Evolutionary conservation across 257 asterid species (phyloP).

Genomic region (Buddleja alternifolia): DNA sequence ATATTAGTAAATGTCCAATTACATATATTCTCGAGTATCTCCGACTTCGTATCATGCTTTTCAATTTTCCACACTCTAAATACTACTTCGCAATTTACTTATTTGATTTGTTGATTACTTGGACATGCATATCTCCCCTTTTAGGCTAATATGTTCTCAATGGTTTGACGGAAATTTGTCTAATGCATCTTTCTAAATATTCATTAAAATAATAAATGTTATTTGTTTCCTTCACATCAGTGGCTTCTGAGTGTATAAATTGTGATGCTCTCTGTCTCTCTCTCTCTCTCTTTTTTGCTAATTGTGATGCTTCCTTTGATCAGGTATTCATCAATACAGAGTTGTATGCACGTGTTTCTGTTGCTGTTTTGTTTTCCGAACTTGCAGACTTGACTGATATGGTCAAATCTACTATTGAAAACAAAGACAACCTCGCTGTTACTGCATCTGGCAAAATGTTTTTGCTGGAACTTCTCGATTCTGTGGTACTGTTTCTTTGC

Average conservation of each 20-base stretch:
- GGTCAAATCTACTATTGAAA: slow-evolving; percentile 41
- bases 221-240: background rate
- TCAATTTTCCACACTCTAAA: background rate
- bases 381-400: slow-evolving; percentile 66
- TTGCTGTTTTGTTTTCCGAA: slow-evolving; percentile 79
- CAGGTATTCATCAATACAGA: slow-evolving; percentile 94
- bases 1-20: background rate
- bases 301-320: slow-evolving; percentile 34
- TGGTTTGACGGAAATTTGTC: background rate
- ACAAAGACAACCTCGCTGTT: slow-evolving; percentile 39
- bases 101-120: background rate
- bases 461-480: slow-evolving; percentile 79
- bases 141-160: background rate
- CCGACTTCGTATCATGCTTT: slow-evolving; percentile 7
- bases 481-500: slow-evolving; percentile 50
- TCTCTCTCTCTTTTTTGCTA: no score
- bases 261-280: no score
- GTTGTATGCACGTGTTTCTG: slow-evolving; percentile 95
- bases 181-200: background rate
- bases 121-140: background rate
- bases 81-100: background rate
- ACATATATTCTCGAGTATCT: background rate
- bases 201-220: background rate
- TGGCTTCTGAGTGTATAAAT: slow-evolving; percentile 18
- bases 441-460: slow-evolving; percentile 77